These are phyloP conservation scores for Coemansia sp. DNA, from an alignment of 192 early-diverging fungal species.

Conservation along the genomic window DNA sequence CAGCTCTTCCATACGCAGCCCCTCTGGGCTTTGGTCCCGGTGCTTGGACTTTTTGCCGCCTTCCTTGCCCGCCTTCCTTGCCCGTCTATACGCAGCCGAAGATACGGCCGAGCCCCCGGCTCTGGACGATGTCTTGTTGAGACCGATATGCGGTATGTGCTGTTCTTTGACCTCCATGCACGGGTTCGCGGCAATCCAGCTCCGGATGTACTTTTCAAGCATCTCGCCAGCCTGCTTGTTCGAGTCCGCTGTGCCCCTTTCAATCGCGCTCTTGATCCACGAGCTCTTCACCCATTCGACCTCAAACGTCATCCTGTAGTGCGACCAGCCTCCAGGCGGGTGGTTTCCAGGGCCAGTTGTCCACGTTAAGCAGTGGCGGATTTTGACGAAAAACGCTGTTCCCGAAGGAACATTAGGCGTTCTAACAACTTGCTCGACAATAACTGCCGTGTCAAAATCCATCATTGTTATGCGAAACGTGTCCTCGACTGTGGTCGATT, in stretches of 20 bases:
- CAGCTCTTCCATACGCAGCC: conserved; percentile 52
- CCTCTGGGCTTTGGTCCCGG: conserved; percentile 39
- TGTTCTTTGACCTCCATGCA: conserved; percentile 40
- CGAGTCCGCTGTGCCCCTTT: conserved; percentile 54
- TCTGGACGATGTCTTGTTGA: conserved; percentile 4
- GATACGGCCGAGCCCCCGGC: not conserved
- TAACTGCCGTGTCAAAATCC: conserved; percentile 36
- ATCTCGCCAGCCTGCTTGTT: conserved; percentile 52
- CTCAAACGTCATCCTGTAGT: conserved; percentile 50
- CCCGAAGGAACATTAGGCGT: conserved; percentile 57
- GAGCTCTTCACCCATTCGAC: conserved; percentile 55
- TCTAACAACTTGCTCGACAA: conserved; percentile 44
- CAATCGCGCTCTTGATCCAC: conserved; percentile 55
- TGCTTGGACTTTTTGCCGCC: not conserved
- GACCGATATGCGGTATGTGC: not conserved
- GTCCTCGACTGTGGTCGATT: conserved; percentile 46
- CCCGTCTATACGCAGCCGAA: conserved; percentile 3
- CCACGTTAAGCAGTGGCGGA: conserved; percentile 53
- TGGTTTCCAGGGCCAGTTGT: conserved; percentile 29
- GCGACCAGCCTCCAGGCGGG: conserved; percentile 49
- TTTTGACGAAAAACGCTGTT: conserved; percentile 50
- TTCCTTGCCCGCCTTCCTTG: conserved; percentile 6
- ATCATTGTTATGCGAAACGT: conserved; percentile 28
- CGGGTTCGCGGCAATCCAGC: conserved; percentile 47
- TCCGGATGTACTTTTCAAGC: conserved; percentile 43